Conservation (phyloP, 1,139 yeast genomes). For the Debaryomycetaceae sp. region DNA sequence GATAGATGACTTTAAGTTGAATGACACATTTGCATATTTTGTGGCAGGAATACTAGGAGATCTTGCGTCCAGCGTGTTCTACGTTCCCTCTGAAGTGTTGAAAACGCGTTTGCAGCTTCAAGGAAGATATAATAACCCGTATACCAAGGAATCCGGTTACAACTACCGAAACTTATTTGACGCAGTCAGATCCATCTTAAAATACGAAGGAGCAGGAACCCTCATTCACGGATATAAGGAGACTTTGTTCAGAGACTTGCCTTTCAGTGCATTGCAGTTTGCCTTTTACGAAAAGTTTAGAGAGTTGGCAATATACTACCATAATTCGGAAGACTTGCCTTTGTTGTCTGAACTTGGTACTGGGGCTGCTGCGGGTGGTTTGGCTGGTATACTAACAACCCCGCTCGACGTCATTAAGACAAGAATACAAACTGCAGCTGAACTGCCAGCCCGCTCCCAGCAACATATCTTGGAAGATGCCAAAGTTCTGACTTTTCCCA, state of each 20-base stretch:
- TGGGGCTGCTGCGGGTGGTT: conserved; percentile 96
- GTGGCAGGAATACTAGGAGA: conserved; percentile 91
- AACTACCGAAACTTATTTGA: conserved; percentile 71
- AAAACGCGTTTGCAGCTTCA: conserved; percentile 91
- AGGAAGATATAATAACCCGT: conserved; percentile 79
- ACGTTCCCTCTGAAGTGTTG: conserved; percentile 96
- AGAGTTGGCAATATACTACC: conserved; percentile 50
- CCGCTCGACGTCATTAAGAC: conserved; percentile 94
- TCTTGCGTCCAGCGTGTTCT: conserved; percentile 82
- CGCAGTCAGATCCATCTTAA: conserved; percentile 63
- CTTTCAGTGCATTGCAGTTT: conserved; percentile 92
- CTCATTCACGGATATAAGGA: conserved; percentile 91
- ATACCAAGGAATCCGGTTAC: conserved; percentile 73
- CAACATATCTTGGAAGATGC: background rate
- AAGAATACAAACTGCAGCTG: conserved; percentile 70
- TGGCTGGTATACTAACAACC: conserved; percentile 81
- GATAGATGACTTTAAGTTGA: conserved; percentile 60
- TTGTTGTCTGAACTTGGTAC: conserved; percentile 66
- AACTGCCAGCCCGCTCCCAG: conserved; percentile 9
- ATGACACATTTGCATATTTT: conserved; percentile 78
- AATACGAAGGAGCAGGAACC: conserved; percentile 70
- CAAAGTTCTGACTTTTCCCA: conserved; percentile 13
- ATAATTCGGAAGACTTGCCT: conserved; percentile 49
- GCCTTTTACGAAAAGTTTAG: conserved; percentile 91
- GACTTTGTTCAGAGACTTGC: conserved; percentile 84